Evolutionary conservation across 2,329 filamentous ascomycete species (phyloP), one percentile per base, ranked within the genome.

Genomic region (Leptographium galeiforme): DNA sequence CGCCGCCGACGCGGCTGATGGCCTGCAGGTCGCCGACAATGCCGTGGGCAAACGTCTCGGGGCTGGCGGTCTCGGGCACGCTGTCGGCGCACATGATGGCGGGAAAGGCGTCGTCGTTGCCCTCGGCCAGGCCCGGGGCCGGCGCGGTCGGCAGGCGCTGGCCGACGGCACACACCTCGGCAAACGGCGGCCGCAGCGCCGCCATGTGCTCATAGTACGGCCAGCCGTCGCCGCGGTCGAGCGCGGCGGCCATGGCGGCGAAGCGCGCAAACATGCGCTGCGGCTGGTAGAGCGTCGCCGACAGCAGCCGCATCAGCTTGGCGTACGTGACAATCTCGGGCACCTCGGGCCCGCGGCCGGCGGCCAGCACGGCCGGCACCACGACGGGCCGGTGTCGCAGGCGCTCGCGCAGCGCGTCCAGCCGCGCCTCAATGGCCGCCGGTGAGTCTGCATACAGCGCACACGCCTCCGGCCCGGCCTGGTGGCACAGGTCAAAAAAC

Each of bases 401-500:
- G 0, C 56, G 56, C 2, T 64, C 58, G 12, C 79, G 67, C 0
- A 80, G 63, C 3, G 54, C 54, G 6, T 62, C 57, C 18, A 77
- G 64, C 0, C 71, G 64, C 10, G 64, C 48, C 44, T 70, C 63
- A 52, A 77, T 69, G n/a, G 63, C 63, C 0, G 59, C 58, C 0
- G 72, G 63, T 0, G 67, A 64, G 0, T 61, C 47, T 1, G 64
- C 67, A 57, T 68, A 67, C 45, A 80, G 68, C 1, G 68, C 67
- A 53, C 76, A 81, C 8, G 63, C 68, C 0, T 65, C 56, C 0
- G 75, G 75, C 0, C 75, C 76, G 18, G 73, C 78, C 44, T 68
- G 64, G 59, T 74, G 70, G 60, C 81, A 84, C 43, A 72, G 70
- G 18, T 67, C 64, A 59, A 75, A 78, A 54, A 83, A 81, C 18